Evolutionary conservation across 768 basidiomycete species (phyloP).

Genomic region (Trametes coccinea): DNA sequence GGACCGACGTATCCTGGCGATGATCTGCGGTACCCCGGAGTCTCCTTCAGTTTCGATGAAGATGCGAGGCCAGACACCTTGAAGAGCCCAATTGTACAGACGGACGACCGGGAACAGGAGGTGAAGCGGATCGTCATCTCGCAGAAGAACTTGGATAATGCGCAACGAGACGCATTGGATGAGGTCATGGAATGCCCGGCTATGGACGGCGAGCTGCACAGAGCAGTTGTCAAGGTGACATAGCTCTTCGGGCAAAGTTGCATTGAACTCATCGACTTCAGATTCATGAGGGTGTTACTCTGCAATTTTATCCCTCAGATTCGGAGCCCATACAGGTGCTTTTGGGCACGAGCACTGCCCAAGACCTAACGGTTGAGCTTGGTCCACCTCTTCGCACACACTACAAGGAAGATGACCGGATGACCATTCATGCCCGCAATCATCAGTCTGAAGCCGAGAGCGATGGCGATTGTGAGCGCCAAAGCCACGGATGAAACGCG

Average conservation of each 20-base stretch:
- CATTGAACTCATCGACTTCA: conserved; percentile 30
- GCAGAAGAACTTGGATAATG: conserved; percentile 61
- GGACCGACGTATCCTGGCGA: conserved; percentile 83
- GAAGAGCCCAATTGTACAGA: conserved; percentile 42
- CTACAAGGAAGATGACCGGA: conserved; percentile 88
- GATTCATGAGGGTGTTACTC: conserved; percentile 72
- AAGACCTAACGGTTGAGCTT: conserved; percentile 77
- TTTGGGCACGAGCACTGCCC: conserved; percentile 76
- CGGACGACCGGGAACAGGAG: conserved; percentile 71
- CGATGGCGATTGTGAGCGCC: conserved; percentile 50
- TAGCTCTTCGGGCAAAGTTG: background rate
- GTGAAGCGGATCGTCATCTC: conserved; percentile 74
- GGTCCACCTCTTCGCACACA: conserved; percentile 76
- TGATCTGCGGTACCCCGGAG: conserved; percentile 76
- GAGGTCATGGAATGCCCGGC: conserved; percentile 64
- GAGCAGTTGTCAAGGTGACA: conserved; percentile 66
- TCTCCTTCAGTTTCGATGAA: conserved; percentile 84
- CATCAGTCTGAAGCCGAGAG: conserved; percentile 45
- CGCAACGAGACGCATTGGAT: conserved; percentile 65
- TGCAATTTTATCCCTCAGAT: conserved; percentile 64
- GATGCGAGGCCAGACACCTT: conserved; percentile 55
- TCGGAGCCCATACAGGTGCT: conserved; percentile 55
- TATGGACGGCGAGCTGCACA: conserved; percentile 73
- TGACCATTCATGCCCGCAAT: conserved; percentile 73
- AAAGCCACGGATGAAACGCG: background rate